Base-by-base conservation (phyloP, 805 yeast species). In the Henningerozyma blattae region DNA sequence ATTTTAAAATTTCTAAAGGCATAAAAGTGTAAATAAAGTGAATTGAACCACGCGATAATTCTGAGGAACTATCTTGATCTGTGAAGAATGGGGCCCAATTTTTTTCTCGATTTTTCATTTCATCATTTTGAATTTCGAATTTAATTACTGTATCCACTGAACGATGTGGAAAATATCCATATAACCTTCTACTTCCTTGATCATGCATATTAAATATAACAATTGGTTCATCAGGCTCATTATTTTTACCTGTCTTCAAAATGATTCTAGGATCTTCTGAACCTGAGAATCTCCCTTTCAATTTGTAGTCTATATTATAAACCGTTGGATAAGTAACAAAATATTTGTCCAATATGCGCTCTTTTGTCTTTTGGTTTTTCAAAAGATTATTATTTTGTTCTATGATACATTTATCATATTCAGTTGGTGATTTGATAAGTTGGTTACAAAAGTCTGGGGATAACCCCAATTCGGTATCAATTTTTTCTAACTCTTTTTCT, bases 381-480 rank as follows among this genome's bases (percentile, higher is more conserved):
- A 44, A 57, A 46, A 30, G 35, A 33, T 15, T 35, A 34, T 15
- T 47, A 27, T 32, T 32, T 22, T 24, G 24, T 4, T 43, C 38
- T 2, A 46, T 46, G 9, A 43, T 51, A 44, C 52, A 44, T 20
- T 20, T 20, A 5, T 43, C 30, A 10, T 47, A 45, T n/a, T 53
- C 35, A 8, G 34, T 37, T 3, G 30, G 4, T 10, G 37, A 22
- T n/a, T 31, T 51, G 5, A 24, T 9, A 8, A 15, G 12, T 12
- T 24, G 3, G n/a, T 24, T 7, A 20, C 22, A 20, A 24, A 13
- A 24, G 10, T 24, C 15, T 8, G 27, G n/a, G 5, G 12, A 22
- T 5, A 24, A 10, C 12, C 27, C 37, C 13, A 34, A 31, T 20
- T 34, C 30, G n/a, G 26, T 16, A 5, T 34, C 34, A 15, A 36